Evolutionary conservation across 768 basidiomycete genomes (phyloP).

Genomic region (Mycena vitilis): DNA sequence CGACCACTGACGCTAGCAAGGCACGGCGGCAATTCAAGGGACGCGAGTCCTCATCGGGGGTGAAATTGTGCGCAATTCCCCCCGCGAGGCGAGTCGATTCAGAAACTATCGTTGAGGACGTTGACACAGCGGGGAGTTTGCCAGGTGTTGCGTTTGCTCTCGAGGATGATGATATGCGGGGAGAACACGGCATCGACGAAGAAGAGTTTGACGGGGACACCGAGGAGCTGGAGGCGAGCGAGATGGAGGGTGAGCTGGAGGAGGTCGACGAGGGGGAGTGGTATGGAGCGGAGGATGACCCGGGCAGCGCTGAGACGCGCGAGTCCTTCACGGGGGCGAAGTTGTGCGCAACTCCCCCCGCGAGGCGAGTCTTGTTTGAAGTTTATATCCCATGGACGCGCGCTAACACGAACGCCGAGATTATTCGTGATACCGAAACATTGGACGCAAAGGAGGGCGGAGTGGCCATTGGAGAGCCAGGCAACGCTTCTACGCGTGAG

Average conservation of each 20-base stretch:
- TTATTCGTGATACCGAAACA: background rate
- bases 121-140: background rate
- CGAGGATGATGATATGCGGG: too few relatives aligned
- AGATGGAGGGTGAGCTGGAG: background rate
- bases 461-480: background rate
- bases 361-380: conserved; percentile 14
- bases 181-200: too few relatives aligned
- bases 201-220: background rate
- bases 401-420: background rate
- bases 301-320: background rate
- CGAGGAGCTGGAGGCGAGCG: background rate
- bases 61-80: conserved; percentile 8
- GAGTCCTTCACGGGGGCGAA: conserved; percentile 12
- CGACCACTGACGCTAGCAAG: background rate
- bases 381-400: background rate
- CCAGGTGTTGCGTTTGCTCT: too few relatives aligned
- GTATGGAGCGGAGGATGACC: background rate
- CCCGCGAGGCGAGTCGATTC: conserved; percentile 24
- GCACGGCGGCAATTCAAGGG: too few relatives aligned
- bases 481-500: background rate
- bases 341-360: conserved; percentile 15
- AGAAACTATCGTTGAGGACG: background rate
- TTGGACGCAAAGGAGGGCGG: background rate
- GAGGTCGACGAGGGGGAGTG: conserved; percentile 1
- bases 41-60: conserved; percentile 16